phyloP scores from a whole-genome alignment of 1,284 basidiomycete genomes.

The Apiotrichum laibachii region DNA sequence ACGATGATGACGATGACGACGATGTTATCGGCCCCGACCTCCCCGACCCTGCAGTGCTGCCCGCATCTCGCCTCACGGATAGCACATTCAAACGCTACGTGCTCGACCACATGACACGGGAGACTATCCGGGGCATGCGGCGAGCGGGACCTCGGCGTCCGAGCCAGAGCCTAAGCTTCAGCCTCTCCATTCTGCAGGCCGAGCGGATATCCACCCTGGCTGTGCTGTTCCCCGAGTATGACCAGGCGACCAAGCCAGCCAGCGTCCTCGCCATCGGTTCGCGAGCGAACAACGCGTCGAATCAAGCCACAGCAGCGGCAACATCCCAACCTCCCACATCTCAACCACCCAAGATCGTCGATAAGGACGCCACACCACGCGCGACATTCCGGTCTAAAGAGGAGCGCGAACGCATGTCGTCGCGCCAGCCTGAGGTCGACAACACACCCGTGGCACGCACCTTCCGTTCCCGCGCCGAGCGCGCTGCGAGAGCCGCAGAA shows the following conservation, averaged over 20 bases:
- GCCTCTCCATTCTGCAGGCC: neutral
- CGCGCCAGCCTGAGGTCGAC: neutral
- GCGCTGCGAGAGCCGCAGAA: neutral
- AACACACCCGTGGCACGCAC: conserved; percentile 3
- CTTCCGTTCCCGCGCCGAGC: neutral
- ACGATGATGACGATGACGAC: conserved; percentile 14
- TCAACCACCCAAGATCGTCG: neutral
- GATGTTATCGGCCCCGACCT: conserved; percentile 24
- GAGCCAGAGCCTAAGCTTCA: too few relatives aligned
- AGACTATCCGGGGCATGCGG: conserved; percentile 13
- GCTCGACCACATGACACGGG: conserved; percentile 39
- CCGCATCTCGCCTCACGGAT: conserved; percentile 36
- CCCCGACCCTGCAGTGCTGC: conserved; percentile 33
- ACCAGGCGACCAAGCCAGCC: neutral
- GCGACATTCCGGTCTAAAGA: neutral
- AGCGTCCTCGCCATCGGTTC: too few relatives aligned
- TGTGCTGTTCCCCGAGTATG: conserved; percentile 23
- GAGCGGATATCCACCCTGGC: conserved; percentile 2
- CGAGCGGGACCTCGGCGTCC: too few relatives aligned
- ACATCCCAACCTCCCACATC: neutral
- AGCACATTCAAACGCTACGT: conserved; percentile 42
- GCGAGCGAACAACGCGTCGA: neutral
- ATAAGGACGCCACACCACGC: neutral
- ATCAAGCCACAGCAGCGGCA: neutral
- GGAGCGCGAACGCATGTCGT: neutral